Base-by-base conservation (phyloP, 371 early-diverging fungal species). In the Vairimorpha necatrix region DNA sequence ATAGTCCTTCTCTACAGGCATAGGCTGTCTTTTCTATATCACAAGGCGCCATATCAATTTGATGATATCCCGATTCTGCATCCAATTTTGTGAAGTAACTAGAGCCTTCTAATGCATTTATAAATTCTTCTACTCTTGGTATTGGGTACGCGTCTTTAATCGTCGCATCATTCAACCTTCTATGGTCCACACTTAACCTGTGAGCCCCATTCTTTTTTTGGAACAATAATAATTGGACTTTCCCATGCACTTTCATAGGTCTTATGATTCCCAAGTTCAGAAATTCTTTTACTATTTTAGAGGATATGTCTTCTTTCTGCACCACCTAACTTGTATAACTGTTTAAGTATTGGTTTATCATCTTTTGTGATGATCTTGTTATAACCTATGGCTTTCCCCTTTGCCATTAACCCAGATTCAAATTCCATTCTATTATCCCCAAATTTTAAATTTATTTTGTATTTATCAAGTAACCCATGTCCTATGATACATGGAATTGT, bases 21-120 rank as follows among this genome's bases (percentile, higher is more conserved):
- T 87, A 87, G 0, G 85, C 87, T 0, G 87, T 84, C 32, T 85
- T 83, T 26, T n/a, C n/a, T 82, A 56, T 72, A 20, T 77, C 75
- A 0, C 39, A 67, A 14, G 68, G 61, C 0, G 71, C 0, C 18
- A 50, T 84, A 67, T 0, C 74, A n/a, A 86, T 72, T 67, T 88
- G 86, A 82, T 84, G 82, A 68, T 82, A 88, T 0, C 87, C 86
- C 11, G 69, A 53, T 0, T 80, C 69, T 7, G 81, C 65, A 78
- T 88, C 88, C 22, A 87, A 63, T 0, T 69, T 77, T 0, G 82
- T 71, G 67, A 86, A 87, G 1, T 56, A 46, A 0, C 24, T 61
- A 0, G 84, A 73, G 13, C 76, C 77, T 18, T 67, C 72, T 0
- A 87, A 70, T 0, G 74, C 53, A 54, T 67, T 38, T 9, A 74